phyloP scores from a whole-genome alignment of 805 yeast genomes.

The Candida nanaspora region DNA sequence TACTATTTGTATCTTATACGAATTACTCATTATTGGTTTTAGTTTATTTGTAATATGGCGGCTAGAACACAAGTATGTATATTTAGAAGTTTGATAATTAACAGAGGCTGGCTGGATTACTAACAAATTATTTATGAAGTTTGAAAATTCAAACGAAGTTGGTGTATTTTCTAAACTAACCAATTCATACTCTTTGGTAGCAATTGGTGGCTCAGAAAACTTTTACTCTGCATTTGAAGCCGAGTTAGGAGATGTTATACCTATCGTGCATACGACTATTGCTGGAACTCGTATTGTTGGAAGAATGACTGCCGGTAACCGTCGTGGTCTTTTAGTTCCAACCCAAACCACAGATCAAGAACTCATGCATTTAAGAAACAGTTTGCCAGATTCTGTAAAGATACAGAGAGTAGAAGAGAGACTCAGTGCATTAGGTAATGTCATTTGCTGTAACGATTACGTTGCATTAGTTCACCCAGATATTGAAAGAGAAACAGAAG shows the following conservation, averaged over 20 bases:
- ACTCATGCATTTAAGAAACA: constrained; percentile 92
- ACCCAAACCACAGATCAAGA: constrained; percentile 98
- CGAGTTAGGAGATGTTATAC: constrained; percentile 92
- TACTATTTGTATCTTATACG: no score
- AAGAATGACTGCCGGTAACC: constrained; percentile 96
- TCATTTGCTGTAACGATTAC: constrained; percentile 96
- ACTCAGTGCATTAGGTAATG: constrained; percentile 93
- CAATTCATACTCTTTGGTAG: constrained; percentile 91
- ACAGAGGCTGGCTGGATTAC: constrained; percentile 1
- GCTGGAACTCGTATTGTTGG: constrained; percentile 98
- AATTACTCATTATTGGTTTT: no score
- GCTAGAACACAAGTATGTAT: constrained; percentile 51
- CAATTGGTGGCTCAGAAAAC: constrained; percentile 89
- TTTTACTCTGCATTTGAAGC: constrained; percentile 94
- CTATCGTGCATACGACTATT: constrained; percentile 94
- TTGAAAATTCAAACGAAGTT: constrained; percentile 83
- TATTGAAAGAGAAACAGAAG: constrained; percentile 98
- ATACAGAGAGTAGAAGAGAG: constrained; percentile 98
- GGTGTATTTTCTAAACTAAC: constrained; percentile 95
- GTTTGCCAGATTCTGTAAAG: constrained; percentile 90
- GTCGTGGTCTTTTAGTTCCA: constrained; percentile 95
- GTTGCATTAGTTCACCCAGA: constrained; percentile 99
- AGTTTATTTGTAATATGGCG: no score
- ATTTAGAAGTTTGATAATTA: no score
- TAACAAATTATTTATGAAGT: constrained; percentile 23